Conservation (phyloP, 2,329 filamentous ascomycete species). For the Alternaria infectoria region DNA sequence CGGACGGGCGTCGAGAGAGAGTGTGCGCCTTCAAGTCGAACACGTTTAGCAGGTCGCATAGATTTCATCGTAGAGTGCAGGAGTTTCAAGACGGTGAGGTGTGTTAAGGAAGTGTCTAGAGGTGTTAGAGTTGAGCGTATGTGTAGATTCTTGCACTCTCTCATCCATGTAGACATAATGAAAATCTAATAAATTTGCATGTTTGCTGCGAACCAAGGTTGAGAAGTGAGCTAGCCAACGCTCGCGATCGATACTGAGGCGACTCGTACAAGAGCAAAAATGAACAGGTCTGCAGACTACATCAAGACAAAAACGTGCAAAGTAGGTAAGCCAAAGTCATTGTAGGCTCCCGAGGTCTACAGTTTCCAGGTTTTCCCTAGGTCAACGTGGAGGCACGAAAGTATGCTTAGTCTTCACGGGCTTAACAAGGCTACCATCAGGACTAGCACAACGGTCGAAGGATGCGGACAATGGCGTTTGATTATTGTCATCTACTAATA, state of each 20-base stretch:
- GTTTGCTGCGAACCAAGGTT: neutral
- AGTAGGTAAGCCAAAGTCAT: neutral
- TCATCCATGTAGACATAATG: neutral
- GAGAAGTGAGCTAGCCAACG: neutral
- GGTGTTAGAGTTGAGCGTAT: neutral
- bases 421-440: neutral
- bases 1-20: slow-evolving; percentile 5
- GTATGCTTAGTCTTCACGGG: neutral
- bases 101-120: neutral
- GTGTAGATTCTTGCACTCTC: neutral
- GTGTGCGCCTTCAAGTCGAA: neutral
- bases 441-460: neutral
- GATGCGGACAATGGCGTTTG: neutral
- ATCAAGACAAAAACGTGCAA: neutral
- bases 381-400: neutral
- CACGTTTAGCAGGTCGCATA: neutral
- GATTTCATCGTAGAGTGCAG: neutral
- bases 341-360: neutral
- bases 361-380: too few relatives aligned
- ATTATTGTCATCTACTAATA: neutral
- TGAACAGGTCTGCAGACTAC: neutral
- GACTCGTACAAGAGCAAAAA: too few relatives aligned
- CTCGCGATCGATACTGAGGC: neutral
- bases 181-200: neutral
- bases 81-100: neutral